Conservation (phyloP, 2,329 filamentous ascomycete species). For the Aspergillus unguis region DNA sequence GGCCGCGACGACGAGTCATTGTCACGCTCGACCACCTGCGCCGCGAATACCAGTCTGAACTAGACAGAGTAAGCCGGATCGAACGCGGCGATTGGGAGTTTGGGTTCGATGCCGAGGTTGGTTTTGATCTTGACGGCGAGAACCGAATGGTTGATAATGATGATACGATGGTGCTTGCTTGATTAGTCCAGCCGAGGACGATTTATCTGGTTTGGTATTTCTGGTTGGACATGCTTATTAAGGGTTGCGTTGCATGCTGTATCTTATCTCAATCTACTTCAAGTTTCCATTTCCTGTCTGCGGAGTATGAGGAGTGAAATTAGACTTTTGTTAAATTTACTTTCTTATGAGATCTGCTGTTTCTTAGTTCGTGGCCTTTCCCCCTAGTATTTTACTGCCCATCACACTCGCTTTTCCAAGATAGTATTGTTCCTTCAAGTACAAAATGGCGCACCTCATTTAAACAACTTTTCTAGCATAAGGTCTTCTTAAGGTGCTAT, state of each 20-base stretch:
- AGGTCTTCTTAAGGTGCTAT: too few species aligned
- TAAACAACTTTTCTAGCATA: too few species aligned
- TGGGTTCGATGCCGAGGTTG: constrained; percentile 29
- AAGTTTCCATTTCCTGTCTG: too few species aligned
- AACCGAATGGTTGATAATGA: constrained; percentile 28
- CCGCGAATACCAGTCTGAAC: constrained; percentile 82
- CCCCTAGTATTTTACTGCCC: too few species aligned
- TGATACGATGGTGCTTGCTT: constrained; percentile 35
- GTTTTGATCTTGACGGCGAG: constrained; percentile 12
- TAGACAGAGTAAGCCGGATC: constrained; percentile 84
- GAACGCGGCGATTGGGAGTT: constrained; percentile 88
- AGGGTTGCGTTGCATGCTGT: not conserved
- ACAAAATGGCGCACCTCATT: too few species aligned
- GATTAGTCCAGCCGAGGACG: not conserved
- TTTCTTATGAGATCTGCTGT: too few species aligned
- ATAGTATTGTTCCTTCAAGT: too few species aligned
- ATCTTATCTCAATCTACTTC: not conserved
- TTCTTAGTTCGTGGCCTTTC: too few species aligned
- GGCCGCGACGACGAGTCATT: constrained; percentile 62
- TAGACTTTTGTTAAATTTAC: too few species aligned
- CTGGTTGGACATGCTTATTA: not conserved
- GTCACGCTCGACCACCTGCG: constrained; percentile 82
- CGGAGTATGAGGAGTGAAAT: too few species aligned
- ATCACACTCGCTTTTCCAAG: too few species aligned
- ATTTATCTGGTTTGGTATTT: constrained; percentile 1